Evolutionary conservation across 2,329 filamentous ascomycete genomes (phyloP), one percentile per base, ranked within the genome.

Genomic region (Diaporthe citriasiana): DNA sequence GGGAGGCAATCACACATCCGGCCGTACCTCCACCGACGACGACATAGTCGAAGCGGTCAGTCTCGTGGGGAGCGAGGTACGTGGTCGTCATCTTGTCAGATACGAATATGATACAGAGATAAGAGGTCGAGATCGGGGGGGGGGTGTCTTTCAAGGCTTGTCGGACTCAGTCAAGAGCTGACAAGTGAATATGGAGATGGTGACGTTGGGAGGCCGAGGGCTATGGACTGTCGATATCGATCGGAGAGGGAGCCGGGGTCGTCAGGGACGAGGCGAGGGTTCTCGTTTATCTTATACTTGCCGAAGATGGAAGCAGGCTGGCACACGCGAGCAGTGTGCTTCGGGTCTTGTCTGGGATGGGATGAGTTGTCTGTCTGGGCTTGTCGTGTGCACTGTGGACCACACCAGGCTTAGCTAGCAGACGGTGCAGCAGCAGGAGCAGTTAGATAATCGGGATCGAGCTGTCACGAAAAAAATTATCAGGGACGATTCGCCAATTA

Each of bases 1-100:
- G 91, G 71, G 93, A 92, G 72, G 93, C 94, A 79, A 97, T 90
- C 75, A 97, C 94, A 85, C 94, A 97, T 83, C 94, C 94, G 63
- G 94, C 94, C 66, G 94, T 97, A 80, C 94, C 94, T 76, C 94
- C 94, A 77, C 94, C 94, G 68, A 97, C 93, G 78, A 97, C 91
- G 82, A 97, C 89, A 86, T 95, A 97, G 89, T 97, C 94, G 84
- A 91, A 97, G 85, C 87, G 88, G 83, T 92, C 87, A 80, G 88
- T 87, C 78, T 93, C 91, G 80, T 89, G 85, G 76, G 89, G 83
- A 63, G 93, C 88, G 77, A 95, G 87, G 73, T 91, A 86, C 77
- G 89, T 91, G 77, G 93, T 95, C 70, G 93, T 94, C 88, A 91
- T 92, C 77, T 78, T 88, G 82, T 30, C 73, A 73, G 73, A 42